These are phyloP conservation scores for Oryza punctata DNA, from an alignment of 176 grass and related monocot genomes.

Conservation along the genomic window DNA sequence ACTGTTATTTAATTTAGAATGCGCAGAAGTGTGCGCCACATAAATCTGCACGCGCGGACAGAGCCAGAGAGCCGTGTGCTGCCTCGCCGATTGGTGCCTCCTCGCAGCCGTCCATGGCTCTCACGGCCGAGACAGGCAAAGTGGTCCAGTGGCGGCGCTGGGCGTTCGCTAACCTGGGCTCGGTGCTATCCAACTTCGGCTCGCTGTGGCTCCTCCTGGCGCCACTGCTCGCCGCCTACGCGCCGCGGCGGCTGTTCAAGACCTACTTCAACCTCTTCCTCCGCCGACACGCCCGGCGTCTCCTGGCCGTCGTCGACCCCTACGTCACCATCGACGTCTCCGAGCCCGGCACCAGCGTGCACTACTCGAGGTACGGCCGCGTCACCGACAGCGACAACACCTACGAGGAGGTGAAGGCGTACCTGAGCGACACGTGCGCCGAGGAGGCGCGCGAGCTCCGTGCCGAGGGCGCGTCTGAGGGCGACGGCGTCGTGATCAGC, in stretches of 20 bases:
- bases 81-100: not conserved
- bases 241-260: not conserved
- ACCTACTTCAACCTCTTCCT: constrained; percentile 9
- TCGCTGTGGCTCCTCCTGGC: not conserved
- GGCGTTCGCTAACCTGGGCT: not conserved
- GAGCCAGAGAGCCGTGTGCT: not conserved
- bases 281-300: not conserved
- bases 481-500: constrained; percentile 41
- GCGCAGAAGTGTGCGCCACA: no score
- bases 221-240: not conserved
- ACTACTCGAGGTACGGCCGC: not conserved
- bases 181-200: not conserved
- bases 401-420: constrained; percentile 48
- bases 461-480: constrained; percentile 31
- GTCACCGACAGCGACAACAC: not conserved
- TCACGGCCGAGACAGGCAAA: not conserved
- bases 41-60: not conserved
- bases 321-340: constrained; percentile 53
- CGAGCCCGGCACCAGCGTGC: constrained; percentile 41
- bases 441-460: constrained; percentile 37
- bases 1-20: no score
- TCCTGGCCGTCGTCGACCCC: constrained; percentile 2
- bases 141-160: not conserved
- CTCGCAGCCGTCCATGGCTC: not conserved
- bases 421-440: constrained; percentile 48